phyloP scores from a whole-genome alignment of 768 basidiomycete species.

The Boletus rubescentipes region DNA sequence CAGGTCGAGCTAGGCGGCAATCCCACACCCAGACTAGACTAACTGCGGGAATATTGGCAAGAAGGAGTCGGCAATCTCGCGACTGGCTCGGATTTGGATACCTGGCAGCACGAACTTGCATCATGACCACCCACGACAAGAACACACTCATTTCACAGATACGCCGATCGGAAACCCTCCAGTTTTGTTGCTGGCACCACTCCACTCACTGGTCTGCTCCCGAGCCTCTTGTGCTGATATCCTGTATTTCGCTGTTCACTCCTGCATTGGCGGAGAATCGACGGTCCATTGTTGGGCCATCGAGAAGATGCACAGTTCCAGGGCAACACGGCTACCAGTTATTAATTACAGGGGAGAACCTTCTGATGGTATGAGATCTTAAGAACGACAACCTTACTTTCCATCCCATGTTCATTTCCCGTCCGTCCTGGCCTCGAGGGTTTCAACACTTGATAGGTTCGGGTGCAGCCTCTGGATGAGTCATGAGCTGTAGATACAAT shows the following conservation, averaged over 20 bases:
- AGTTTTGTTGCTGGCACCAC: background rate
- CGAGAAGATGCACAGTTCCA: constrained; percentile 13
- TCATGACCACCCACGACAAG: constrained; percentile 2
- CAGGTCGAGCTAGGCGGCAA: background rate
- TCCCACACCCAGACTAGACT: background rate
- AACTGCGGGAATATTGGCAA: background rate
- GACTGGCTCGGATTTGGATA: background rate
- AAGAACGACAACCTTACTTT: background rate
- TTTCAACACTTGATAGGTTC: constrained; percentile 36
- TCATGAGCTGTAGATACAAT: constrained; percentile 51
- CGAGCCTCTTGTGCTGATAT: background rate
- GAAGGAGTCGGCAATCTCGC: constrained; percentile 7
- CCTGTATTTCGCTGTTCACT: background rate
- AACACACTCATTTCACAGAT: constrained; percentile 8
- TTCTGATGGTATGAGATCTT: constrained; percentile 14
- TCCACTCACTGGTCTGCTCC: background rate
- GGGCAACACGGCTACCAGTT: constrained; percentile 15
- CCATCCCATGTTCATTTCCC: background rate
- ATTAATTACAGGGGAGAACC: constrained; percentile 10
- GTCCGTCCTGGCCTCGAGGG: constrained; percentile 1
- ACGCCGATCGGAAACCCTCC: constrained; percentile 10
- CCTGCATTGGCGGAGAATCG: constrained; percentile 24
- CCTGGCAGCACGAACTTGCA: background rate
- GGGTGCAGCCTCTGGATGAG: constrained; percentile 44
- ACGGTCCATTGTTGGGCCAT: constrained; percentile 3